Conservation (phyloP, 129 eudicot species). For the Flaveria trinervia region DNA sequence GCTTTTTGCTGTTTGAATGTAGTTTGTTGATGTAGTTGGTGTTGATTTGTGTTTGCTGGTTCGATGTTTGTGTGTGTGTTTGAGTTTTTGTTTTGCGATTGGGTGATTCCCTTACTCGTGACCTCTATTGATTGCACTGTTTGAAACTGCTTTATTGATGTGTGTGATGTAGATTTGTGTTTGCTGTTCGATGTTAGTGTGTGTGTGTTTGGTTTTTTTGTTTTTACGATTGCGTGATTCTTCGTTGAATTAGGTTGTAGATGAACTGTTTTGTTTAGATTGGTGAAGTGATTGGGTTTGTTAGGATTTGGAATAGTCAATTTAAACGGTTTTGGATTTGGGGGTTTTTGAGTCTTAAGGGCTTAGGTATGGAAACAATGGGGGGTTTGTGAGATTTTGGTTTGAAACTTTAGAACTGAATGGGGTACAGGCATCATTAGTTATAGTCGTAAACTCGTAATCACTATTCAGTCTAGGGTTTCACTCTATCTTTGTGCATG, state of each 20-base stretch:
- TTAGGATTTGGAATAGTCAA: not conserved
- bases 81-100: not conserved
- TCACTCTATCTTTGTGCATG: not conserved
- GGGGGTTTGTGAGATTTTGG: not conserved
- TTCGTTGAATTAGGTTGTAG: not conserved
- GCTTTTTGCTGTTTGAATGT: too few species aligned
- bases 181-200: not conserved
- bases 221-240: not conserved
- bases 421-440: too few species aligned
- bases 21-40: too few species aligned
- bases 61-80: conserved; percentile 2
- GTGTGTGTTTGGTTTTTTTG: not conserved
- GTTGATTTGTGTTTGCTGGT: too few species aligned
- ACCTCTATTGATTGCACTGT: not conserved
- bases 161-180: not conserved
- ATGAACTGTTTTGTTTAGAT: not conserved
- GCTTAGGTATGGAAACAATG: not conserved
- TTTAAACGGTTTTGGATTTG: not conserved
- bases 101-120: not conserved
- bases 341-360: not conserved
- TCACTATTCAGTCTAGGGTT: not conserved
- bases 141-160: not conserved
- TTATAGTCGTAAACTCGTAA: not conserved
- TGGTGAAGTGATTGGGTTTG: not conserved
- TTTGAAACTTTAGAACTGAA: not conserved